Base-by-base conservation (phyloP, 768 basidiomycete genomes). In the Lactifluus hygrophoroides region DNA sequence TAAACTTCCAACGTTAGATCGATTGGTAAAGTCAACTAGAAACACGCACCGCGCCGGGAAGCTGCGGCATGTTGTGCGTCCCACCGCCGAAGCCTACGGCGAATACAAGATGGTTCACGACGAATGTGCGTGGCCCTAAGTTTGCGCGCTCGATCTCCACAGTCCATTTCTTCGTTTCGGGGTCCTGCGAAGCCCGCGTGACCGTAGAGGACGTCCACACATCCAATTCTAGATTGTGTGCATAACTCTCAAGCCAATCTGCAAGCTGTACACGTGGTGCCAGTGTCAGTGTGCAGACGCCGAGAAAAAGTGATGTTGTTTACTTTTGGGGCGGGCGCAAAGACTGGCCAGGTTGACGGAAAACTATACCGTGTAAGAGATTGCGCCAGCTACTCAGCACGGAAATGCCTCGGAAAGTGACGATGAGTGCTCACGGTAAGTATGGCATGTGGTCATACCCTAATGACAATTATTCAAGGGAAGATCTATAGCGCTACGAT, bases 191-290 rank as follows among this genome's bases (percentile, higher is more conserved):
- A 17, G 64, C 56, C 13, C 38, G 50, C 17, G 54, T 56, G 42
- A 63, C 57, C 2, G 56, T 66, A 17, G 70, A 66, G 9, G 66
- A 78, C n/a, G 77, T 80, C 85, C 85, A 86, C 5, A 83, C 76
- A 63, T 84, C 81, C 53, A 87, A 71, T 59, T 86, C 85, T 56
- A 86, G 68, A 2, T 74, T 66, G 11, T 80, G 74, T 1, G 81
- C 83, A 65, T 85, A 87, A 56, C 69, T 74, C 69, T 86, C 85
- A 3, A 88, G 74, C 83, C 83, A 86, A 58, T 82, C 79, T 0
- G 84, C 85, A 14, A 87, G 69, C 77, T 84, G 65, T 45, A 28
- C n/a, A 37, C 35, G 5, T 9, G 17, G n/a, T n/a, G n/a, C n/a
- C 38, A 23, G 21, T 11, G 43, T 60, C 54, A 60, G 43, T 32